These are phyloP conservation scores for Xylaria sp. DNA, from an alignment of 2,329 filamentous ascomycete genomes.

Conservation along the genomic window DNA sequence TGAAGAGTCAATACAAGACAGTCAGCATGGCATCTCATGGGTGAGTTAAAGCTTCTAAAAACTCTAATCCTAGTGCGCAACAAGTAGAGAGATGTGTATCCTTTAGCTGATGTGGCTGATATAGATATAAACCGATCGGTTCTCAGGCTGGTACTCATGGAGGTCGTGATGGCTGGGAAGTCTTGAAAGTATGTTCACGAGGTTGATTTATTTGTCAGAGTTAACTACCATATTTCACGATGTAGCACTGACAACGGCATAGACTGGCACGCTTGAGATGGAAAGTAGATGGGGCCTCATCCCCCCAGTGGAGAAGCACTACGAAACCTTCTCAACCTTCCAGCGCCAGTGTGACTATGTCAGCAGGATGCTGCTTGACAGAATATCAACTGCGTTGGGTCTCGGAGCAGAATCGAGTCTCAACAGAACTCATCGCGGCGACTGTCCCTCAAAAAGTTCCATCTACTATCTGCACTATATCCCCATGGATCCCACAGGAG, in stretches of 20 bases:
- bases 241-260: neutral
- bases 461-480: conserved; percentile 11
- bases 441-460: conserved; percentile 13
- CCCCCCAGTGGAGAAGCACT: neutral
- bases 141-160: conserved; percentile 6
- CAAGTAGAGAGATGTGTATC: neutral
- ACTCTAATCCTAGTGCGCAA: neutral
- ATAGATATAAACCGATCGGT: conserved; percentile 12
- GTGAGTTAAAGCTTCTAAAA: neutral
- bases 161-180: conserved; percentile 13
- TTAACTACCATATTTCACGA: neutral
- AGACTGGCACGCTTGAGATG: conserved; percentile 7
- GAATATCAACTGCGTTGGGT: conserved; percentile 2
- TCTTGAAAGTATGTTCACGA: conserved; percentile 6
- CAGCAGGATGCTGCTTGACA: conserved; percentile 13
- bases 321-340: conserved; percentile 12
- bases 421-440: conserved; percentile 6
- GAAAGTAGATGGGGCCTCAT: conserved; percentile 6
- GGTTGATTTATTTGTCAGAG: neutral
- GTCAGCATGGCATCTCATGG: conserved; percentile 13
- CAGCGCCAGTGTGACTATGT: conserved; percentile 10
- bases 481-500: conserved; percentile 1
- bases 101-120: neutral
- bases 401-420: conserved; percentile 6
- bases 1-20: conserved; percentile 10